Conservation (phyloP, 192 early-diverging fungal species). For the Chytriomyces hyalinus region DNA sequence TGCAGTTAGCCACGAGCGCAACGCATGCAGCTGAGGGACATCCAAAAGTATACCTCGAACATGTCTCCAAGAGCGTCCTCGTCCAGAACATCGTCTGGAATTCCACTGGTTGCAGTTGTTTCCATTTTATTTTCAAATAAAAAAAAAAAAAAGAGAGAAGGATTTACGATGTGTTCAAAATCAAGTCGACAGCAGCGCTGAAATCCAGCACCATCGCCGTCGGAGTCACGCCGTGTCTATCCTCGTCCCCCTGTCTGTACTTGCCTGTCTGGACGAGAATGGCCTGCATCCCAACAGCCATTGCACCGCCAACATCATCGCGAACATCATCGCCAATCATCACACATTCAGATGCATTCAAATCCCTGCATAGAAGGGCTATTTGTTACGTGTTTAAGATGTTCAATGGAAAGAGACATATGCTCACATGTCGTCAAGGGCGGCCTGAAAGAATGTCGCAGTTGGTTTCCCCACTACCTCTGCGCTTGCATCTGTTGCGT, state of each 20-base stretch:
- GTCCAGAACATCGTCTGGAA: neutral
- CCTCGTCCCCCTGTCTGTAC: slow-evolving; percentile 77
- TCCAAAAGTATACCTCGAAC: neutral
- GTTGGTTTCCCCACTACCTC: slow-evolving; percentile 84
- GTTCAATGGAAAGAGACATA: neutral
- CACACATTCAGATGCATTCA: slow-evolving; percentile 61
- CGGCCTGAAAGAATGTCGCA: slow-evolving; percentile 76
- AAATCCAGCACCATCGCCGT: slow-evolving; percentile 68
- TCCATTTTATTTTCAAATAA: too few species aligned
- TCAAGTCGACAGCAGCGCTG: slow-evolving; percentile 66
- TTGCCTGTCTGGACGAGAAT: slow-evolving; percentile 77
- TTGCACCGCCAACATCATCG: slow-evolving; percentile 82
- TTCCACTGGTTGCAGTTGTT: neutral
- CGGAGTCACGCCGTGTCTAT: slow-evolving; percentile 48
- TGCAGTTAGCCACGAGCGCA: too few species aligned
- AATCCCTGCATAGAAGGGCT: slow-evolving; percentile 9
- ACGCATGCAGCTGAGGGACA: too few species aligned
- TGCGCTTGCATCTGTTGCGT: slow-evolving; percentile 68
- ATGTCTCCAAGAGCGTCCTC: neutral
- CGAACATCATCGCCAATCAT: slow-evolving; percentile 90
- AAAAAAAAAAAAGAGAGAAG: too few species aligned
- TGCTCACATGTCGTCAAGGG: slow-evolving; percentile 68
- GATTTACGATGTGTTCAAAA: slow-evolving; percentile 43
- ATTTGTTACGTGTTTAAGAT: neutral
- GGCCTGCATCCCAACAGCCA: slow-evolving; percentile 68